These are phyloP conservation scores for Ceratocystiopsis sp. DNA, from an alignment of 2,329 filamentous ascomycete genomes.

Conservation along the genomic window DNA sequence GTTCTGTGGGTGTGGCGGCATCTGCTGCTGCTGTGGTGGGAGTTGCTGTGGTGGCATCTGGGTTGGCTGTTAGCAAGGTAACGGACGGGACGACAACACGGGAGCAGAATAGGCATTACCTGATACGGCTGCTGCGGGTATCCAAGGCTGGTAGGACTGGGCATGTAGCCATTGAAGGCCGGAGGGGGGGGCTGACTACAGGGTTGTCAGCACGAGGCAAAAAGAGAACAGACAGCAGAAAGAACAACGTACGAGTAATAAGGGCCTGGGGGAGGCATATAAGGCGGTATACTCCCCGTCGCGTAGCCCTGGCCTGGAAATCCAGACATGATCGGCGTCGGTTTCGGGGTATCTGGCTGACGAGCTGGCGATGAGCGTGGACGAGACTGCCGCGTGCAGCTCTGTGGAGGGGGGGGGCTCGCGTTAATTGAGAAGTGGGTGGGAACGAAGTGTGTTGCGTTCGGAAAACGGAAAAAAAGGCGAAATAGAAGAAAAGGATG, in stretches of 20 bases:
- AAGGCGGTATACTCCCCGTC: conserved; percentile 2
- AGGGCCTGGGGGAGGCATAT: conserved; percentile 1
- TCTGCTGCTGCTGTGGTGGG: not conserved
- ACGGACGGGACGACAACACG: too few relatives aligned
- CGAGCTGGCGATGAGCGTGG: too few relatives aligned
- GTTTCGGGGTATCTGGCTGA: not conserved
- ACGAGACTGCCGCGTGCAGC: too few relatives aligned
- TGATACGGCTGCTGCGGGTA: not conserved
- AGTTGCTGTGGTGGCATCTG: not conserved
- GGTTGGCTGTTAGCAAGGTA: not conserved
- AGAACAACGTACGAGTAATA: conserved; percentile 5
- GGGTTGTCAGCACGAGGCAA: too few relatives aligned
- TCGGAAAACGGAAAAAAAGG: not conserved
- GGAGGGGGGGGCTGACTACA: too few relatives aligned
- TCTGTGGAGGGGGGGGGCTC: too few relatives aligned
- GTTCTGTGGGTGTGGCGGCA: too few relatives aligned
- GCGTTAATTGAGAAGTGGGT: too few relatives aligned
- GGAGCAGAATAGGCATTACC: not conserved
- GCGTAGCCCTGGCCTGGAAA: conserved; percentile 2
- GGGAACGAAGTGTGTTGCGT: not conserved
- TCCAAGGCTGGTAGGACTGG: too few relatives aligned
- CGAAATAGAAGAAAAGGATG: not conserved
- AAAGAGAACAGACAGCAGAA: conserved; percentile 1
- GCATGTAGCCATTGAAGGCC: too few relatives aligned
- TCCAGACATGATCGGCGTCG: conserved; percentile 2